Evolutionary conservation across 106 monocot species (phyloP).

Genomic region (Agapanthus africanus): DNA sequence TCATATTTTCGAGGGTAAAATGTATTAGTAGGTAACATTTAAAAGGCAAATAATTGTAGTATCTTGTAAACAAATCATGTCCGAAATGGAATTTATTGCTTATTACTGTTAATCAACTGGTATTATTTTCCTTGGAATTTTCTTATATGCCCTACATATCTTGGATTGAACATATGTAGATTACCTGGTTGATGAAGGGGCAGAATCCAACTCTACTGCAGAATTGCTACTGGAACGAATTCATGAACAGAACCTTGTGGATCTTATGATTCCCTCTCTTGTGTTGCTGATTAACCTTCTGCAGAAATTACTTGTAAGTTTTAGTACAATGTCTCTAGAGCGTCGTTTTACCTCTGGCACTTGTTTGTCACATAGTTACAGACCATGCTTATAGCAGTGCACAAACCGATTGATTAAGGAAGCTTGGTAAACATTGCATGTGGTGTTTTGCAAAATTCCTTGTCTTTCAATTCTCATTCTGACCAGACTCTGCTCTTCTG

Average conservation of each 20-base stretch:
- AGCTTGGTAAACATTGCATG: too few species aligned
- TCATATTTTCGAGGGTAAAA: not conserved
- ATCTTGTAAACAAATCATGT: not conserved
- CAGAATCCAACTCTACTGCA: conserved; percentile 78
- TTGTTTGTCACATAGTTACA: too few species aligned
- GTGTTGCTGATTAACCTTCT: conserved; percentile 73
- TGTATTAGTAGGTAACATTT: not conserved
- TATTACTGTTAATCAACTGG: not conserved
- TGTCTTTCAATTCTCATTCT: too few species aligned
- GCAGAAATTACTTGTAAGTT: conserved; percentile 56
- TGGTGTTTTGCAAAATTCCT: too few species aligned
- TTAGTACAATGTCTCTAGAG: not conserved
- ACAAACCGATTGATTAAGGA: too few species aligned
- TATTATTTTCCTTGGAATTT: not conserved
- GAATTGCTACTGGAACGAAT: conserved; percentile 76
- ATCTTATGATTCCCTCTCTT: conserved; percentile 83
- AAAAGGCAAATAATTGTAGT: not conserved
- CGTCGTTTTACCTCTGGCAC: too few species aligned
- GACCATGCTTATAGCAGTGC: too few species aligned
- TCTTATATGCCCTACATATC: conserved; percentile 3
- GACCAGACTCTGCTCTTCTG: too few species aligned
- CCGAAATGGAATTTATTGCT: not conserved
- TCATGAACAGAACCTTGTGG: conserved; percentile 67
- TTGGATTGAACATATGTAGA: conserved; percentile 41
- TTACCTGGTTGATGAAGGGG: conserved; percentile 95